Conservation (phyloP, 2,329 filamentous ascomycete species). For the Trichoderma semiorbis region DNA sequence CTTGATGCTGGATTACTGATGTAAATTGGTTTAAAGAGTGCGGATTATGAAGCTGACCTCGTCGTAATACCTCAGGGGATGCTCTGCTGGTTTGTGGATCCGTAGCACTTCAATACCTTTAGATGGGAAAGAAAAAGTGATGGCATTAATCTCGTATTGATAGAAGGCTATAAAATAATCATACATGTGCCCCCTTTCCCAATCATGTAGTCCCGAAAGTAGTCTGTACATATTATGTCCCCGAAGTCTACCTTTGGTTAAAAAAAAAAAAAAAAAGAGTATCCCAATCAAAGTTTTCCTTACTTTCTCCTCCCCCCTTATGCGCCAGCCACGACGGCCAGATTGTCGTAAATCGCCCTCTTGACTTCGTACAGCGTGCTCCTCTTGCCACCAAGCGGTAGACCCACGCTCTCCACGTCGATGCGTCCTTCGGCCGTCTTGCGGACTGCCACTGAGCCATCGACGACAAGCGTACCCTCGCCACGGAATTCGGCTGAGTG, state of each 20-base stretch:
- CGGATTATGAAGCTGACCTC: background rate
- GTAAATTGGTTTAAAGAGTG: too few species aligned
- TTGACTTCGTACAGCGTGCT: slow-evolving; percentile 84
- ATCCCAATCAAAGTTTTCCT: background rate
- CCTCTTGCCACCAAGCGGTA: slow-evolving; percentile 36
- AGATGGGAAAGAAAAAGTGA: background rate
- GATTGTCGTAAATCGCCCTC: slow-evolving; percentile 85
- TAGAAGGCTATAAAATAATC: slow-evolving; percentile 21
- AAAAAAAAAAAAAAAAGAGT: background rate
- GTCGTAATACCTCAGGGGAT: background rate
- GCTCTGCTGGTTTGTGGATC: background rate
- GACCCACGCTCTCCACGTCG: slow-evolving; percentile 75
- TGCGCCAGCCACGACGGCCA: slow-evolving; percentile 82
- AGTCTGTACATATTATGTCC: background rate
- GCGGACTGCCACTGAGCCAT: slow-evolving; percentile 80
- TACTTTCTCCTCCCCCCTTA: slow-evolving; percentile 31
- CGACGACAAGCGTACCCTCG: slow-evolving; percentile 86
- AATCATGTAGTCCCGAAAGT: background rate
- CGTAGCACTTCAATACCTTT: background rate
- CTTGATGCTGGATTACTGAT: background rate
- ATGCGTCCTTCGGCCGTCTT: slow-evolving; percentile 86
- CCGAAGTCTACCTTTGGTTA: background rate
- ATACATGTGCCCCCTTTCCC: background rate
- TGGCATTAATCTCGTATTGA: slow-evolving; percentile 22
- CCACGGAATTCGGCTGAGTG: slow-evolving; percentile 91